Percentiles rank a stretch among this genome's conserved stretches.
phyloP scores from a whole-genome alignment of 306 rosid species.

The Vicia villosa region DNA sequence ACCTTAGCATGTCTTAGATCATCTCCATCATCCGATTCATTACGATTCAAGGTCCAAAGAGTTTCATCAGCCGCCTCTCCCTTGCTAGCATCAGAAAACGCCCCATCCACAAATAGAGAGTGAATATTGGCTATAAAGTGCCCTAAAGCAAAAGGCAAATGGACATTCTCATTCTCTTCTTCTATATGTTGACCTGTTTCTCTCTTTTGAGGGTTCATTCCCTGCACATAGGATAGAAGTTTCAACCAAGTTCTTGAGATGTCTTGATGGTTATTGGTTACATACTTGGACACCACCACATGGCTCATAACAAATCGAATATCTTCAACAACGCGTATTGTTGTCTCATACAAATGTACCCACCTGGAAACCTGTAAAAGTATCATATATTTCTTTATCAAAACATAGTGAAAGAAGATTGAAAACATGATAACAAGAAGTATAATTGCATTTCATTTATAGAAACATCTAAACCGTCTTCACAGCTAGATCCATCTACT shows the following conservation, averaged over 20 bases:
- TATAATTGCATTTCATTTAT: conserved; percentile 8
- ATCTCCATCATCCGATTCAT: conserved; percentile 61
- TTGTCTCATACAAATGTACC: conserved; percentile 64
- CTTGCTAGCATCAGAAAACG: conserved; percentile 62
- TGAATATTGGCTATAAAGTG: conserved; percentile 79
- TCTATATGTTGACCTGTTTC: conserved; percentile 81
- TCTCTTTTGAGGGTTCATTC: conserved; percentile 92
- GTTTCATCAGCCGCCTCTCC: conserved; percentile 55
- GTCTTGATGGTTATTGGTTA: conserved; percentile 75
- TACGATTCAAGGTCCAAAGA: conserved; percentile 38
- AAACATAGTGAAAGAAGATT: conserved; percentile 27
- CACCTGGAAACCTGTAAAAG: conserved; percentile 67
- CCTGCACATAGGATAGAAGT: conserved; percentile 85
- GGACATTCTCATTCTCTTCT: conserved; percentile 81
- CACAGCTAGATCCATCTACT: conserved; percentile 10
- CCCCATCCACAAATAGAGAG: conserved; percentile 83
- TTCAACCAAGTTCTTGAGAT: conserved; percentile 83
- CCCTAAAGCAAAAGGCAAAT: conserved; percentile 69
- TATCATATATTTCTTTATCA: conserved; percentile 22
- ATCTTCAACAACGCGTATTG: conserved; percentile 88
- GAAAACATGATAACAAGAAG: conserved; percentile 19
- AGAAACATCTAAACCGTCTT: conserved; percentile 18
- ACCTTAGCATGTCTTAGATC: conserved; percentile 76
- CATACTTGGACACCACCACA: conserved; percentile 66
- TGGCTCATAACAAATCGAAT: conserved; percentile 96